Evolutionary conservation across 768 basidiomycete species (phyloP).

Genomic region (Clathrus columnatus): DNA sequence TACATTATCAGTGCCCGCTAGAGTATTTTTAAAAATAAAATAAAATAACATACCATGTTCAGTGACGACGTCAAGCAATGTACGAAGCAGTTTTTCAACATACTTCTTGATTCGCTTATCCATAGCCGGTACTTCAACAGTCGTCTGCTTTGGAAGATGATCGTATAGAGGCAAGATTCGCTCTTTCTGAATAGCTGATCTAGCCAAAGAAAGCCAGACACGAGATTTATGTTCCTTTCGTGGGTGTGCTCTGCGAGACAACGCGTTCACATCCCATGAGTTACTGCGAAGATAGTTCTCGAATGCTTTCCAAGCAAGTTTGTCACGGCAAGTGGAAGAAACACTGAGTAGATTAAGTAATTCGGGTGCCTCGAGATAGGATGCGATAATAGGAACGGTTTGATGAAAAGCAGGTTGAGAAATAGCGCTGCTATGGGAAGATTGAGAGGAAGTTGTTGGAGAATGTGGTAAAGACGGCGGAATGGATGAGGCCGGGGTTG

Average conservation of each 20-base stretch:
- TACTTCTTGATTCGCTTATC: background rate
- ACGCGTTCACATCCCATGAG: constrained; percentile 1
- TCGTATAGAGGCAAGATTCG: background rate
- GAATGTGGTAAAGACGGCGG: background rate
- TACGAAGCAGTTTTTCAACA: background rate
- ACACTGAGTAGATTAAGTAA: background rate
- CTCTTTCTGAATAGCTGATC: constrained; percentile 1
- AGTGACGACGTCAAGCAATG: background rate
- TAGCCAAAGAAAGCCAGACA: constrained; percentile 4
- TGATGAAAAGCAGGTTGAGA: background rate
- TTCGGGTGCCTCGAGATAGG: background rate
- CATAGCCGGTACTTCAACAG: background rate
- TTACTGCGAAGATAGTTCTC: background rate
- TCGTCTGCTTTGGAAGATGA: background rate
- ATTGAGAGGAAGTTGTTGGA: background rate
- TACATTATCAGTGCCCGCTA: too few species aligned
- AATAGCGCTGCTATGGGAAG: background rate
- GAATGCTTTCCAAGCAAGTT: background rate
- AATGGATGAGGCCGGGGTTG: background rate
- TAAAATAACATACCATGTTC: constrained; percentile 4
- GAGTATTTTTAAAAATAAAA: background rate
- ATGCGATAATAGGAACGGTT: background rate
- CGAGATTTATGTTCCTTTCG: background rate
- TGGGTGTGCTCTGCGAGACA: background rate
- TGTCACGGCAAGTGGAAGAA: background rate